These are phyloP conservation scores for Quercus lobata DNA, from an alignment of 331 rosid genomes.

Conservation along the genomic window DNA sequence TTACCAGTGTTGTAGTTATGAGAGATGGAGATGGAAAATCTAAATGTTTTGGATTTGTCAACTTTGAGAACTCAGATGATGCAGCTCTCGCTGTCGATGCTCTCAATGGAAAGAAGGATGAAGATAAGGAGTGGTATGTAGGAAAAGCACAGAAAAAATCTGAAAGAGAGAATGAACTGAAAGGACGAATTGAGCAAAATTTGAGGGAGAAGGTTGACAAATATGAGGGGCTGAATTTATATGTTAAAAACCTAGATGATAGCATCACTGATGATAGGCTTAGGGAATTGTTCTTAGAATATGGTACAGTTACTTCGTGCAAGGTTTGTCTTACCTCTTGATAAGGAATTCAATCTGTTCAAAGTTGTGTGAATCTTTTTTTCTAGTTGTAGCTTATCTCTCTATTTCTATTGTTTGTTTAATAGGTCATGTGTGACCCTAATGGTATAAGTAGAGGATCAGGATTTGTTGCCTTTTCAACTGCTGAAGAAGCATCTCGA, in stretches of 20 bases:
- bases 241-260: slow-evolving; percentile 32
- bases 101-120: slow-evolving; percentile 26
- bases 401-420: not conserved
- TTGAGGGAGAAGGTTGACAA: slow-evolving; percentile 28
- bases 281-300: slow-evolving; percentile 18
- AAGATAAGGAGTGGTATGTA: slow-evolving; percentile 31
- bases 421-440: slow-evolving; percentile 51
- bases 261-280: slow-evolving; percentile 26
- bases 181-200: slow-evolving; percentile 22
- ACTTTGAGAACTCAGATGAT: slow-evolving; percentile 29
- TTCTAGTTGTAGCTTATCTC: not conserved
- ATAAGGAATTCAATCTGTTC: not conserved
- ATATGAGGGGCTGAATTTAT: slow-evolving; percentile 23
- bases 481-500: slow-evolving; percentile 55
- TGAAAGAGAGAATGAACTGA: slow-evolving; percentile 28
- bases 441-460: slow-evolving; percentile 56
- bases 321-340: slow-evolving; percentile 17
- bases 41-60: slow-evolving; percentile 33
- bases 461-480: slow-evolving; percentile 57
- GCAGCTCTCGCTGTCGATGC: slow-evolving; percentile 25
- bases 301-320: slow-evolving; percentile 32
- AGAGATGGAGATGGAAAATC: slow-evolving; percentile 32
- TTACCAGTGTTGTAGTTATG: slow-evolving; percentile 32
- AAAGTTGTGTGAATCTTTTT: not conserved
- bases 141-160: slow-evolving; percentile 32